Base-by-base conservation (phyloP, 345 rosid species). In the Lagerstroemia speciosa region DNA sequence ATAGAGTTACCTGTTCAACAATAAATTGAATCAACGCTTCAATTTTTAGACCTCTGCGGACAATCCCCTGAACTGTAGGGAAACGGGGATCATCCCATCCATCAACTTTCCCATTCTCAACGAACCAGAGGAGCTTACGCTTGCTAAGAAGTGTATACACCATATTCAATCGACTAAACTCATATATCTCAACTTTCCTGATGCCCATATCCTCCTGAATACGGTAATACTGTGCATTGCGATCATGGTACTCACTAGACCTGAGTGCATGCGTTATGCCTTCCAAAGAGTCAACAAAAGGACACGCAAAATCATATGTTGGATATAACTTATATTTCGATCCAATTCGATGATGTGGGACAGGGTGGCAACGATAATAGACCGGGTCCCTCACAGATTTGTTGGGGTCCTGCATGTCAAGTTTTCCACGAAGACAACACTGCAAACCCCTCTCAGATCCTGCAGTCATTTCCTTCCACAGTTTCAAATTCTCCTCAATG, bases 41-140 rank as follows among this genome's bases (percentile, higher is more conserved):
- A 8, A 93, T 72, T 77, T 91, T 89, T 62, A 93, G 75, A 67
- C 98, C 98, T 78, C 97, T 83, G 16, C 96, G 94, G 20, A 89
- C 94, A 62, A 93, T 93, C 75, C 98, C 97, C 78, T 89, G 97
- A 34, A 93, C 98, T 15, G 98, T 93, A n/a, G 97, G 97, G 76
- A 93, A 87, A 17, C 97, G 91, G 55, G 97, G 90, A 81, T 93
- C 98, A 77, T 93, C 98, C 98, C 98, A 93, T 61, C 97, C 98
- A 60, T 88, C 92, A 65, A 93, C 98, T 76, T 86, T 83, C 61
- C 88, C 82, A 33, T 85, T 76, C 66, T 91, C 84, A 58, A 91
- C 98, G 83, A 93, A 91, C 98, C 97, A 87, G 53, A 83, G 86
- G 70, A 91, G 97, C 77, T 93, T 87, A 26, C 95, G 96, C 83